Evolutionary conservation across 169 alveolate genomes (phyloP).

Genomic region (Eimeria tenella): DNA sequence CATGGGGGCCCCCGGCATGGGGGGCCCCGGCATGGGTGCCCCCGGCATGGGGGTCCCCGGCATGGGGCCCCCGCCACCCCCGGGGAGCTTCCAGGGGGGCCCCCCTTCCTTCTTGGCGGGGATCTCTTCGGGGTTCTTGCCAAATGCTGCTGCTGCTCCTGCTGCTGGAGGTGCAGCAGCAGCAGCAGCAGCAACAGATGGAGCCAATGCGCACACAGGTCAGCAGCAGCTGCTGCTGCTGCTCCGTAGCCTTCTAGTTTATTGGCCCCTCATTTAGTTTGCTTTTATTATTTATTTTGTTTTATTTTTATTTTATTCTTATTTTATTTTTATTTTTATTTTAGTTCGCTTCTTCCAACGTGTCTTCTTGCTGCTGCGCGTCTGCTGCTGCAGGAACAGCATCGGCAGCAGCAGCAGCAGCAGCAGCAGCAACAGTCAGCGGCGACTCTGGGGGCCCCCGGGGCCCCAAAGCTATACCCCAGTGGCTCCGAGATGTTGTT

Average conservation of each 20-base stretch:
- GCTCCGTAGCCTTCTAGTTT: too few relatives aligned
- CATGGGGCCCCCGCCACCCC: not conserved
- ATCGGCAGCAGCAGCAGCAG: not conserved
- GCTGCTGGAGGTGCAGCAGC: not conserved
- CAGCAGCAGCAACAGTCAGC: slow-evolving; percentile 1
- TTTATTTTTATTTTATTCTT: too few relatives aligned
- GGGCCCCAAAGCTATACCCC: slow-evolving; percentile 8
- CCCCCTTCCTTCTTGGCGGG: not conserved
- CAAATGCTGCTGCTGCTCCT: not conserved
- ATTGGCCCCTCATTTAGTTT: too few relatives aligned
- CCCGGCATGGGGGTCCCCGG: not conserved
- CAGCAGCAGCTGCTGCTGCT: too few relatives aligned
- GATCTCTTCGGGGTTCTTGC: not conserved
- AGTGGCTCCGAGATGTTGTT: slow-evolving; percentile 73
- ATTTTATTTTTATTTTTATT: too few relatives aligned
- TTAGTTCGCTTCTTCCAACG: too few relatives aligned
- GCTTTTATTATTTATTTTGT: too few relatives aligned
- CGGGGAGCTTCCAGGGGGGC: slow-evolving; percentile 1
- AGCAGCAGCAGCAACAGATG: not conserved
- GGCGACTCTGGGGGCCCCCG: not conserved
- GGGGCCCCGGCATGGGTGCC: not conserved
- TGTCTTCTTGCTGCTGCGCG: not conserved
- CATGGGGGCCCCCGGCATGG: not conserved
- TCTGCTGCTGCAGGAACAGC: not conserved
- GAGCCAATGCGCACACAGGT: too few relatives aligned